These are phyloP conservation scores for Metschnikowia baotianmanensis DNA, from an alignment of 805 yeast genomes.

Conservation along the genomic window DNA sequence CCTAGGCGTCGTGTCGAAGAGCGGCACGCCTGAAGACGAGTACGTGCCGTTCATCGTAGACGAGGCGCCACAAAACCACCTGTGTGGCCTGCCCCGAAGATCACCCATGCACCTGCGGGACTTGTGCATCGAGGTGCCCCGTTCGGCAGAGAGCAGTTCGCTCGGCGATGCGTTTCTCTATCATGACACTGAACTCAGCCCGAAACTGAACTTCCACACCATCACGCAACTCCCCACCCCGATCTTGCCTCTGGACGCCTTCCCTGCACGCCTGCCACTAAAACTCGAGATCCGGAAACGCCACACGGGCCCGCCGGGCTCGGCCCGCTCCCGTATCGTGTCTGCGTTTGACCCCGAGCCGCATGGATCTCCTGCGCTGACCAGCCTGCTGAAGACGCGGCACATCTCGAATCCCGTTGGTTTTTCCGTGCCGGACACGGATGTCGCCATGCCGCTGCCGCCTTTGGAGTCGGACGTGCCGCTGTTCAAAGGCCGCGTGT, in stretches of 20 bases:
- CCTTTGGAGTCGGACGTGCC: slow-evolving; percentile 10
- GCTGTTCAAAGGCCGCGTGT: slow-evolving; percentile 5
- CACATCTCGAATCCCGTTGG: slow-evolving; percentile 14
- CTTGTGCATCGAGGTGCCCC: slow-evolving; percentile 16
- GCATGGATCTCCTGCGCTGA: slow-evolving; percentile 5
- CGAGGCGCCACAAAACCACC: background rate
- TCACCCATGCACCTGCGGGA: background rate
- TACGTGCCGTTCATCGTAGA: background rate
- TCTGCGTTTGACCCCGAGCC: slow-evolving; percentile 15
- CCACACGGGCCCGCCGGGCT: background rate
- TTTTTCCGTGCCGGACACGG: background rate
- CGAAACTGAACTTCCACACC: slow-evolving; percentile 24
- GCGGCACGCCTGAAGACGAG: slow-evolving; percentile 1
- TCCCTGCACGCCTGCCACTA: background rate
- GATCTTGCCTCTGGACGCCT: slow-evolving; percentile 19
- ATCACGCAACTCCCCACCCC: slow-evolving; percentile 50
- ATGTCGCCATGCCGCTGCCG: slow-evolving; percentile 13
- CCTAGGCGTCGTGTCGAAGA: slow-evolving; percentile 1
- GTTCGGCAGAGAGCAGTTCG: background rate
- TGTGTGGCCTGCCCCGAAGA: background rate
- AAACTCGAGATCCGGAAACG: slow-evolving; percentile 14
- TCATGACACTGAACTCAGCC: slow-evolving; percentile 3
- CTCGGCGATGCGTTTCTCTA: slow-evolving; percentile 15
- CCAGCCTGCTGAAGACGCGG: slow-evolving; percentile 9
- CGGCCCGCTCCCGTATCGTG: slow-evolving; percentile 9